These are phyloP conservation scores for Ustilago cynodontis DNA, from an alignment of 1,284 basidiomycete genomes.

Conservation along the genomic window DNA sequence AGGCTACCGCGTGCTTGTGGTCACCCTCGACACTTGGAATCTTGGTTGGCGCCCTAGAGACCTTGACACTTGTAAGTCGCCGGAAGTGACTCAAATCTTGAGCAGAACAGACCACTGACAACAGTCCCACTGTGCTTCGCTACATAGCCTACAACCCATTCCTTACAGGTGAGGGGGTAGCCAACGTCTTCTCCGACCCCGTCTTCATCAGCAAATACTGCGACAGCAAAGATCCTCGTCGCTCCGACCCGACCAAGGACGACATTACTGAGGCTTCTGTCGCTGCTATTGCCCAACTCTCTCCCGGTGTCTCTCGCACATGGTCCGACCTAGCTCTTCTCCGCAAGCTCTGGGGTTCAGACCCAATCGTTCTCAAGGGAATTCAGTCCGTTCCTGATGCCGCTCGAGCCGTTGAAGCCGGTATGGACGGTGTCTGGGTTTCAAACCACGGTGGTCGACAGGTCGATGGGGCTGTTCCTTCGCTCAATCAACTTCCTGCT, in stretches of 20 bases:
- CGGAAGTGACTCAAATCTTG: not conserved
- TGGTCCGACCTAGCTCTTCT: constrained; percentile 60
- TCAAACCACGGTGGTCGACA: constrained; percentile 68
- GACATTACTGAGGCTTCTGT: constrained; percentile 54
- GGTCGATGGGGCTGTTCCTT: constrained; percentile 62
- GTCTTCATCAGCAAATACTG: constrained; percentile 51
- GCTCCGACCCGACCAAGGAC: constrained; percentile 50
- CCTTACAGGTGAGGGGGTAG: constrained; percentile 73
- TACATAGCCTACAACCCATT: constrained; percentile 76
- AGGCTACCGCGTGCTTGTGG: constrained; percentile 78
- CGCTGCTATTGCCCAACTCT: constrained; percentile 57
- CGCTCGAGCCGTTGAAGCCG: constrained; percentile 54
- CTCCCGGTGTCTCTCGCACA: constrained; percentile 55
- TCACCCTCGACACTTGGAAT: constrained; percentile 64
- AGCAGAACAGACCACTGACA: not conserved
- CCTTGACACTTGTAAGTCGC: constrained; percentile 36
- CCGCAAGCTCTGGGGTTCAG: constrained; percentile 58
- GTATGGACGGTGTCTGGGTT: constrained; percentile 66
- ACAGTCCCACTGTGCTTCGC: not conserved
- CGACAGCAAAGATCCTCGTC: constrained; percentile 45
- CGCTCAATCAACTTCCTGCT: constrained; percentile 52
- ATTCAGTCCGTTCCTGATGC: constrained; percentile 61
- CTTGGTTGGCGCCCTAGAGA: constrained; percentile 59
- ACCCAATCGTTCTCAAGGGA: constrained; percentile 66
- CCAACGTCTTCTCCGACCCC: constrained; percentile 62